A percentile compares a stretch with the other conserved stretches of the same genome.
phyloP scores from a whole-genome alignment of 75 land plant species.

The Cunninghamia lanceolata region DNA sequence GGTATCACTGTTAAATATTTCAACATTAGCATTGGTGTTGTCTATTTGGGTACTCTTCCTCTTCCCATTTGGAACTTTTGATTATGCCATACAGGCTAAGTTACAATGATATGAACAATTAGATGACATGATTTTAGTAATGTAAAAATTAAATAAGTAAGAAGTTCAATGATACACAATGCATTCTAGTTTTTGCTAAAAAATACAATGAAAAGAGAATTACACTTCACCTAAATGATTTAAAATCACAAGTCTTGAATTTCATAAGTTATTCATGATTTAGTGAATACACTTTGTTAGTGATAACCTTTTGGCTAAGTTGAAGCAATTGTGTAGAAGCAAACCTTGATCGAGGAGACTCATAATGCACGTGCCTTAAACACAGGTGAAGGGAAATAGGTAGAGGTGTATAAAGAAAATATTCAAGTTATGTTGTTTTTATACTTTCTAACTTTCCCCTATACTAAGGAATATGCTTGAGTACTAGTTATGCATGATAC shows the following conservation, averaged over 20 bases:
- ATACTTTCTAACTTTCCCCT: not conserved
- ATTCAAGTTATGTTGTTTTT: not conserved
- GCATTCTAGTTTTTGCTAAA: not conserved
- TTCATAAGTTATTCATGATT: not conserved
- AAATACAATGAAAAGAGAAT: not conserved
- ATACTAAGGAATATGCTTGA: not conserved
- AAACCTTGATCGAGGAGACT: not conserved
- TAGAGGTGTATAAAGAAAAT: not conserved
- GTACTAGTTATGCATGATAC: not conserved
- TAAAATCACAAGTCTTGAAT: not conserved
- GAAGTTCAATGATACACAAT: not conserved
- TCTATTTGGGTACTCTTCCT: no score
- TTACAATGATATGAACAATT: no score
- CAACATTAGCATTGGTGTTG: no score
- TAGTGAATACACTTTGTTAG: not conserved
- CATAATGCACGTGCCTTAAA: not conserved
- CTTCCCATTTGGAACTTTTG: no score
- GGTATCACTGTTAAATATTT: no score
- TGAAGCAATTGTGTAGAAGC: not conserved
- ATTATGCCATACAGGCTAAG: no score
- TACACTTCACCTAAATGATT: not conserved
- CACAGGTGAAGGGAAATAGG: not conserved
- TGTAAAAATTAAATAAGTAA: no score
- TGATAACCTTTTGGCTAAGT: not conserved
- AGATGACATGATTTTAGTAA: no score